These are phyloP conservation scores for Polyporus tsugae DNA, from an alignment of 1,284 basidiomycete species.

Conservation along the genomic window DNA sequence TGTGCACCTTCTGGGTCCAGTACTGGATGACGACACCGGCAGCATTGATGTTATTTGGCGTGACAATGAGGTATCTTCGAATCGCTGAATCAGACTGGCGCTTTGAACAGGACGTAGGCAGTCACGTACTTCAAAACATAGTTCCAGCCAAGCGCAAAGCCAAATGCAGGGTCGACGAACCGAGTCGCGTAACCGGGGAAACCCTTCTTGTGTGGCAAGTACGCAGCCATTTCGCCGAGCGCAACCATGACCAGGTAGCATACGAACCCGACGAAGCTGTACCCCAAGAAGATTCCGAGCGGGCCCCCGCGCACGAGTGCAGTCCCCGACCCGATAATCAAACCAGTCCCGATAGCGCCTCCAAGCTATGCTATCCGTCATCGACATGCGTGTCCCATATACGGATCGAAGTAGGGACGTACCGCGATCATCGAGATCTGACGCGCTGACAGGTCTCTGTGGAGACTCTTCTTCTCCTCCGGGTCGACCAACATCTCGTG, in stretches of 20 bases:
- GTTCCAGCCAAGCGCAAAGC: slow-evolving; percentile 54
- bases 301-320: slow-evolving; percentile 63
- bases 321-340: slow-evolving; percentile 77
- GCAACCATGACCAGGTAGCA: slow-evolving; percentile 61
- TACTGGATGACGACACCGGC: slow-evolving; percentile 70
- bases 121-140: slow-evolving; percentile 41
- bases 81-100: neutral
- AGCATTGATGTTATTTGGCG: slow-evolving; percentile 53
- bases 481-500: slow-evolving; percentile 53
- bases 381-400: slow-evolving; percentile 3
- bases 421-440: slow-evolving; percentile 80
- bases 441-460: slow-evolving; percentile 69
- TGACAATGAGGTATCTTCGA: slow-evolving; percentile 43
- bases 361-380: slow-evolving; percentile 50
- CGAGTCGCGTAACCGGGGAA: slow-evolving; percentile 57
- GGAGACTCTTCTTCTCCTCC: slow-evolving; percentile 53
- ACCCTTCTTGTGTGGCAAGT: slow-evolving; percentile 50
- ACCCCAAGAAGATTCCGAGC: slow-evolving; percentile 58
- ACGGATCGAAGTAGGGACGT: slow-evolving; percentile 32
- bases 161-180: slow-evolving; percentile 59
- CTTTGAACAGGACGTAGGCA: neutral
- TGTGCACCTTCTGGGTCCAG: slow-evolving; percentile 62
- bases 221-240: slow-evolving; percentile 49
- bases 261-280: slow-evolving; percentile 61
- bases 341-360: slow-evolving; percentile 74